These are phyloP conservation scores for Stenogyne calaminthoides DNA, from an alignment of 305 asterid species.

Conservation along the genomic window DNA sequence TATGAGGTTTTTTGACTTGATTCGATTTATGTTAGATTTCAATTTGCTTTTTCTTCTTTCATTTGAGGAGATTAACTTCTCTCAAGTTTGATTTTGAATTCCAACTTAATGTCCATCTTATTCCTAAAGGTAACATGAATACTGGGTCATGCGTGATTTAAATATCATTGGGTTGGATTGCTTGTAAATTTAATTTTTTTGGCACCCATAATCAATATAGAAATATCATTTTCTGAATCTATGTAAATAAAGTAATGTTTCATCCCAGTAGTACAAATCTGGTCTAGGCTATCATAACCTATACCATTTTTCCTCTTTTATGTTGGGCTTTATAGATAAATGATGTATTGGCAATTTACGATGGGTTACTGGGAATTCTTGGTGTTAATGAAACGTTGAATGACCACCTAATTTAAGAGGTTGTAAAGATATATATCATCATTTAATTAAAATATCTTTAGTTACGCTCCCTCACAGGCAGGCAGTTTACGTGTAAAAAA, in stretches of 20 bases:
- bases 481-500: background rate
- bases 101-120: background rate
- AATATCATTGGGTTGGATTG: slow-evolving; percentile 8
- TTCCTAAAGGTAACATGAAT: background rate
- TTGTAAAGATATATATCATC: background rate
- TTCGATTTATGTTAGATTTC: background rate
- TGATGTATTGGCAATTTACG: background rate
- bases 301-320: background rate
- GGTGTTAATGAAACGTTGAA: background rate
- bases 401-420: background rate
- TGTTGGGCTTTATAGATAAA: background rate
- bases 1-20: slow-evolving; percentile 41
- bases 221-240: background rate
- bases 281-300: slow-evolving; percentile 3
- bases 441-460: background rate
- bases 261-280: background rate
- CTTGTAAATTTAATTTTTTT: slow-evolving; percentile 5
- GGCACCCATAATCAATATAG: background rate
- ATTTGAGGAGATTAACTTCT: background rate
- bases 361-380: too few relatives aligned
- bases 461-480: background rate
- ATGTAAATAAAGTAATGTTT: background rate
- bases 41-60: background rate
- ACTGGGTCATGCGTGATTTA: slow-evolving; percentile 2
- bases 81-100: slow-evolving; percentile 12